phyloP scores from a whole-genome alignment of 495 filamentous ascomycete species.

The Staphylotrichum longicolle region DNA sequence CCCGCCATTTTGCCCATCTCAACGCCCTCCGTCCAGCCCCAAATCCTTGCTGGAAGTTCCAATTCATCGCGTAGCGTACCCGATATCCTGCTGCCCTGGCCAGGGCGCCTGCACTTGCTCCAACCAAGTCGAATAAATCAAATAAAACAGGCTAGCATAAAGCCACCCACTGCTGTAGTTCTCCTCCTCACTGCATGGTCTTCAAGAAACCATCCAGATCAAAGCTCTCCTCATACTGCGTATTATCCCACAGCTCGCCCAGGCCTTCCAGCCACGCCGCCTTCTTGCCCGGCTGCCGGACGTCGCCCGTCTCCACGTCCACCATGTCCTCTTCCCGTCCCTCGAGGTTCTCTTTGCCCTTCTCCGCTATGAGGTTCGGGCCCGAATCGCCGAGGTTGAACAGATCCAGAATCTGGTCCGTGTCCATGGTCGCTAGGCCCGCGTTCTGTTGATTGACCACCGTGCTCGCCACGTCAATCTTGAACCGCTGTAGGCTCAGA shows the following conservation, averaged over 20 bases:
- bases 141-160: background rate
- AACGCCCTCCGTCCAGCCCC: conserved; percentile 5
- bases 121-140: background rate
- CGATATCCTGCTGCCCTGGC: conserved; percentile 7
- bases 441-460: conserved; percentile 99
- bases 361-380: conserved; percentile 57
- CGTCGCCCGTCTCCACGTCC: conserved; percentile 83
- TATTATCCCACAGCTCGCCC: conserved; percentile 94
- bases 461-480: conserved; percentile 96
- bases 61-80: background rate
- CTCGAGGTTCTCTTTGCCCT: conserved; percentile 52
- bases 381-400: conserved; percentile 88
- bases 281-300: conserved; percentile 94
- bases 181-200: conserved; percentile 63
- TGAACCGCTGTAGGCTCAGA: conserved; percentile 96
- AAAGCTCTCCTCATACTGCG: conserved; percentile 95
- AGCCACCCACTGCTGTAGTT: background rate
- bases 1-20: conserved; percentile 6
- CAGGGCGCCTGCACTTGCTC: background rate
- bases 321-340: conserved; percentile 87
- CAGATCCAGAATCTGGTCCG: conserved; percentile 93
- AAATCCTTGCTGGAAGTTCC: background rate
- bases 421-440: conserved; percentile 90
- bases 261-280: conserved; percentile 88
- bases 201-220: conserved; percentile 89